These are phyloP conservation scores for Pseudonitzschia delicatissima DNA, from an alignment of 108 stramenopile genomes.

Conservation along the genomic window DNA sequence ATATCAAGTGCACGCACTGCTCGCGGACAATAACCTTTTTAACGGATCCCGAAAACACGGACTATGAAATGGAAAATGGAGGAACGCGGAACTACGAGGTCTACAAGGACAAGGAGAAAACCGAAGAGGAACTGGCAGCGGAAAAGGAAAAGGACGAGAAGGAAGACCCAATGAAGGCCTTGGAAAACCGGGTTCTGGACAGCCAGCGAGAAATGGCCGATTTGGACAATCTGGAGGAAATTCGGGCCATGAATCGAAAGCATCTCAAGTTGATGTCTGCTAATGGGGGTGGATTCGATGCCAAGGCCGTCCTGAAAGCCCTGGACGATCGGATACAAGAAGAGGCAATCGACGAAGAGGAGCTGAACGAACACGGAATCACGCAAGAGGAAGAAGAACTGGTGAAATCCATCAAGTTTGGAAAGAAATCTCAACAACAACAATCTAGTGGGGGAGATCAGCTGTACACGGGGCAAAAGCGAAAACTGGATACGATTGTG, in stretches of 20 bases:
- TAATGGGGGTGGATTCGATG: conserved; percentile 34
- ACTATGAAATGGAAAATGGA: conserved; percentile 95
- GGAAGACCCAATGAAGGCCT: conserved; percentile 88
- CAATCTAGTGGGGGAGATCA: background rate
- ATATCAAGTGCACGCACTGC: conserved; percentile 94
- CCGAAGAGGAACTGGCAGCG: conserved; percentile 43
- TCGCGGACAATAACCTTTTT: conserved; percentile 85
- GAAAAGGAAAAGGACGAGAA: conserved; percentile 82
- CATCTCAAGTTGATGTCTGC: conserved; percentile 57
- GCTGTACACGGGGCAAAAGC: background rate
- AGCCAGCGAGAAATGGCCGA: conserved; percentile 95
- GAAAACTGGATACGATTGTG: conserved; percentile 12
- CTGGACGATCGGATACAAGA: conserved; percentile 33
- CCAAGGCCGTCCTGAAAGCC: conserved; percentile 57
- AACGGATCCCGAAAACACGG: conserved; percentile 96
- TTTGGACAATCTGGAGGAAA: conserved; percentile 92
- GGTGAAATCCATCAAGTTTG: conserved; percentile 73
- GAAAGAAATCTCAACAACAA: conserved; percentile 24
- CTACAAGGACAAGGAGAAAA: conserved; percentile 85
- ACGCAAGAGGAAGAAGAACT: conserved; percentile 75
- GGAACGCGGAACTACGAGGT: conserved; percentile 95
- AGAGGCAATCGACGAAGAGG: conserved; percentile 20
- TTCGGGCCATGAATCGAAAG: conserved; percentile 84
- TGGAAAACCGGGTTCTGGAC: conserved; percentile 94
- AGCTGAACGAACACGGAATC: conserved; percentile 66